A percentile compares a stretch with the other conserved stretches of the same genome.
Conservation (phyloP, 768 basidiomycete species). For the Termitomyces sp. region DNA sequence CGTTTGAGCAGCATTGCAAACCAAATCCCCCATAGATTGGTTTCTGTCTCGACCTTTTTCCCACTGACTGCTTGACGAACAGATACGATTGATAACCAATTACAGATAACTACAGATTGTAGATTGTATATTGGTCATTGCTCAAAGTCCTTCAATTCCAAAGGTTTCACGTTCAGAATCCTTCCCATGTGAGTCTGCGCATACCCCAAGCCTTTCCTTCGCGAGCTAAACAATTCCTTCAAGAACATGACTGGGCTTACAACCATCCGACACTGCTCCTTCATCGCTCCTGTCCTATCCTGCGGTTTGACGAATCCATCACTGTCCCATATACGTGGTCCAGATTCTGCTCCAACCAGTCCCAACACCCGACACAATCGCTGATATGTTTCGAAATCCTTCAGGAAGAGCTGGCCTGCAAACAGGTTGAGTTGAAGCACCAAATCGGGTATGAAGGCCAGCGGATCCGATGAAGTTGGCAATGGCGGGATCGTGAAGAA, state of each 20-base stretch:
- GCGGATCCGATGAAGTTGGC: constrained; percentile 12
- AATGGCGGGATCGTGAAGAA: constrained; percentile 23
- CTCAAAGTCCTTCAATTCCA: constrained; percentile 21
- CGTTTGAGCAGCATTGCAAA: not conserved
- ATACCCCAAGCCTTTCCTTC: constrained; percentile 33
- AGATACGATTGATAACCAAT: not conserved
- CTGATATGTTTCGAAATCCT: constrained; percentile 24
- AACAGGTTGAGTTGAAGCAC: constrained; percentile 33
- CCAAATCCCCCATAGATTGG: not conserved
- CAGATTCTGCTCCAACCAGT: constrained; percentile 16
- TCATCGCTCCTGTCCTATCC: constrained; percentile 12
- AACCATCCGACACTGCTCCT: constrained; percentile 21
- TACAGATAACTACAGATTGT: not conserved
- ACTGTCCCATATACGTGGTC: constrained; percentile 9
- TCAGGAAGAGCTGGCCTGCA: constrained; percentile 39
- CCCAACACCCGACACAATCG: constrained; percentile 31
- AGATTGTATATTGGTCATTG: not conserved
- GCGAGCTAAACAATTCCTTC: constrained; percentile 25
- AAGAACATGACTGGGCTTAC: constrained; percentile 28
- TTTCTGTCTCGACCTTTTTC: not conserved
- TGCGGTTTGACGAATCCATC: constrained; percentile 26
- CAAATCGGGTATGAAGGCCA: constrained; percentile 10
- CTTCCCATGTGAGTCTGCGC: constrained; percentile 34
- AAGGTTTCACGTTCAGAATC: constrained; percentile 22
- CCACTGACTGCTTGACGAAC: too few relatives aligned